These are phyloP conservation scores for Penicillium lividum DNA, from an alignment of 495 filamentous ascomycete species.

Conservation along the genomic window DNA sequence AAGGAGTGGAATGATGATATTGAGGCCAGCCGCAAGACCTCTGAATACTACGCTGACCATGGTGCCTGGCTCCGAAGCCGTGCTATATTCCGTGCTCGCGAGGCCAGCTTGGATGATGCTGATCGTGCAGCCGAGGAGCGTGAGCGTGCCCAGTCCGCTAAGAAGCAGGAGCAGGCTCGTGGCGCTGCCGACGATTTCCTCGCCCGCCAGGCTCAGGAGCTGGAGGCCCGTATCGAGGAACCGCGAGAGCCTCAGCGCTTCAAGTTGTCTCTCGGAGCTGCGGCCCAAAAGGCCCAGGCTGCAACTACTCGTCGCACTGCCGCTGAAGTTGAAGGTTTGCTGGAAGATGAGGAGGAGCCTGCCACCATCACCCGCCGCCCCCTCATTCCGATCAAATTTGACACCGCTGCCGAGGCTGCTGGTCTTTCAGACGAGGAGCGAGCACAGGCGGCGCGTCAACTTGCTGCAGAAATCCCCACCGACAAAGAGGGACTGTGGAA, in stretches of 20 bases:
- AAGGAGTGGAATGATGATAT: slow-evolving; percentile 86
- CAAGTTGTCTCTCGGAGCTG: slow-evolving; percentile 89
- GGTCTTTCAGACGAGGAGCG: slow-evolving; percentile 82
- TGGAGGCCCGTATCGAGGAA: slow-evolving; percentile 59
- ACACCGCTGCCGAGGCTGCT: slow-evolving; percentile 66
- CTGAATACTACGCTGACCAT: slow-evolving; percentile 85
- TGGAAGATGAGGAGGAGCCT: slow-evolving; percentile 92
- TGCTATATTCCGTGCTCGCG: slow-evolving; percentile 66
- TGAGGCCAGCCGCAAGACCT: slow-evolving; percentile 68
- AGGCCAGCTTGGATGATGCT: slow-evolving; percentile 73
- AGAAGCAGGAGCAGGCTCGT: slow-evolving; percentile 74
- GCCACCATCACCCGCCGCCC: slow-evolving; percentile 69
- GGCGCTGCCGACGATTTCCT: slow-evolving; percentile 94
- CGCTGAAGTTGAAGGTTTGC: slow-evolving; percentile 88
- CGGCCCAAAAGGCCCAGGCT: slow-evolving; percentile 77
- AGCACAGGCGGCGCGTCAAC: slow-evolving; percentile 70
- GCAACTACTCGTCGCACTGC: slow-evolving; percentile 76
- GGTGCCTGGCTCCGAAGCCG: slow-evolving; percentile 84
- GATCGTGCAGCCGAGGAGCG: slow-evolving; percentile 78
- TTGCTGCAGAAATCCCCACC: slow-evolving; percentile 87
- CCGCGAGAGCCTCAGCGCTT: slow-evolving; percentile 80
- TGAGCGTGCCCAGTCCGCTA: slow-evolving; percentile 66
- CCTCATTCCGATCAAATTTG: slow-evolving; percentile 91
- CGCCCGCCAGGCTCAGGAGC: slow-evolving; percentile 81
- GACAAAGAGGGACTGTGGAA: slow-evolving; percentile 86